Conservation (phyloP, 2,329 filamentous ascomycete genomes). For the Microcera coccophila region DNA sequence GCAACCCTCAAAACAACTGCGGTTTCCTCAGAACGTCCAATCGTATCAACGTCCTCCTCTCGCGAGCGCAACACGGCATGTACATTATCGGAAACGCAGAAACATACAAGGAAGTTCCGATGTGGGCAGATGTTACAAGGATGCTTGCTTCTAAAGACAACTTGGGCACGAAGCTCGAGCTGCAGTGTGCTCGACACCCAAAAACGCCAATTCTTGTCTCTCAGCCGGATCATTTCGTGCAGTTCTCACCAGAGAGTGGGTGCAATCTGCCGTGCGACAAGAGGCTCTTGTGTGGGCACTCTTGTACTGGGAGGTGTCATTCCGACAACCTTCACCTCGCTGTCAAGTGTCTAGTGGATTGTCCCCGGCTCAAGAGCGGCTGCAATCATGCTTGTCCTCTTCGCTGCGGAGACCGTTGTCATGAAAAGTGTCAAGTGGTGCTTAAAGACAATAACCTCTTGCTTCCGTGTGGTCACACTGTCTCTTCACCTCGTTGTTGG, state of each 20-base stretch:
- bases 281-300: slow-evolving; percentile 47
- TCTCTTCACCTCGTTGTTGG: background rate
- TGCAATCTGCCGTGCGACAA: slow-evolving; percentile 50
- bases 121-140: slow-evolving; percentile 46
- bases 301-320: slow-evolving; percentile 45
- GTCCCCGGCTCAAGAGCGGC: slow-evolving; percentile 29
- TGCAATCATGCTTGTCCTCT: slow-evolving; percentile 44
- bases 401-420: slow-evolving; percentile 43
- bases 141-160: slow-evolving; percentile 46
- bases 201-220: slow-evolving; percentile 48
- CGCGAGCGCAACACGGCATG: slow-evolving; percentile 65
- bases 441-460: slow-evolving; percentile 17
- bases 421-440: slow-evolving; percentile 32
- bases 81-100: slow-evolving; percentile 63
- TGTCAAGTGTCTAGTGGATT: slow-evolving; percentile 44
- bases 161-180: slow-evolving; percentile 49
- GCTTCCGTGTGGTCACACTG: background rate
- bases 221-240: slow-evolving; percentile 55
- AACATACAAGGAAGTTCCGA: slow-evolving; percentile 52
- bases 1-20: slow-evolving; percentile 55
- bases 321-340: slow-evolving; percentile 45
- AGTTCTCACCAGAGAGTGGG: slow-evolving; percentile 58
- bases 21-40: slow-evolving; percentile 66
- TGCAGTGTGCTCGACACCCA: slow-evolving; percentile 60
- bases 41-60: slow-evolving; percentile 65